phyloP scores from a whole-genome alignment of 495 filamentous ascomycete genomes.

The Aeminium ludgeri region DNA sequence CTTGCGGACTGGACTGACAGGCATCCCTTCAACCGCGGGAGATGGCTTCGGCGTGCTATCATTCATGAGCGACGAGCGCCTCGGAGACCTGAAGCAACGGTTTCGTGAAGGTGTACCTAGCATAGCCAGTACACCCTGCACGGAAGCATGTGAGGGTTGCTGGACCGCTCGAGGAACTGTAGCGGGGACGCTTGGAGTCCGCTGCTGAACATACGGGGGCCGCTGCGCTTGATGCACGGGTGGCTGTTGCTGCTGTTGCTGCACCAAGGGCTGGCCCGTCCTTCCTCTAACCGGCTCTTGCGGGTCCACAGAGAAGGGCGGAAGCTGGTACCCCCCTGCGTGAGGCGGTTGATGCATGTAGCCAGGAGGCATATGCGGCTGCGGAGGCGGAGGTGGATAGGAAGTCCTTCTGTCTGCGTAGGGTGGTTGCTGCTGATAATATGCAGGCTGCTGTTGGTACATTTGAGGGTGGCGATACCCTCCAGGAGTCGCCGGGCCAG shows the following conservation, averaged over 20 bases:
- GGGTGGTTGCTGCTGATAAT: constrained; percentile 11
- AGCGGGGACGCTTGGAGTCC: constrained; percentile 1
- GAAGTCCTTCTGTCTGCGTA: constrained; percentile 12
- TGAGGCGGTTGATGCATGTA: constrained; percentile 13
- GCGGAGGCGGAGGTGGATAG: constrained; percentile 9
- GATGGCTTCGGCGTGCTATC: neutral
- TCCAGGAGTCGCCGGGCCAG: neutral
- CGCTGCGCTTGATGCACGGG: neutral
- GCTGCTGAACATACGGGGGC: constrained; percentile 1
- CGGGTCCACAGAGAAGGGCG: constrained; percentile 25
- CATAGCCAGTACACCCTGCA: too few relatives aligned
- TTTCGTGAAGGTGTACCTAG: too few relatives aligned
- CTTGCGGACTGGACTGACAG: constrained; percentile 8
- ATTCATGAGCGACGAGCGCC: constrained; percentile 3
- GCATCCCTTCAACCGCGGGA: constrained; percentile 1
- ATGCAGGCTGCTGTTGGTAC: constrained; percentile 7
- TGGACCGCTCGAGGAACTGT: too few relatives aligned
- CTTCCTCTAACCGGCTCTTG: too few relatives aligned
- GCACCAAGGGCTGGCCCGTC: neutral
- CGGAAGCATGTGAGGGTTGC: too few relatives aligned
- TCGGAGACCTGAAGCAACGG: too few relatives aligned
- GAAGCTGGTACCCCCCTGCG: constrained; percentile 23
- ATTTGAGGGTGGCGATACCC: constrained; percentile 5
- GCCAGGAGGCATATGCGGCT: constrained; percentile 6
- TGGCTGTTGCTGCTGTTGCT: constrained; percentile 1